Evolutionary conservation across 116 monocot genomes (phyloP).

Genomic region (Trichopus zeylanicus): DNA sequence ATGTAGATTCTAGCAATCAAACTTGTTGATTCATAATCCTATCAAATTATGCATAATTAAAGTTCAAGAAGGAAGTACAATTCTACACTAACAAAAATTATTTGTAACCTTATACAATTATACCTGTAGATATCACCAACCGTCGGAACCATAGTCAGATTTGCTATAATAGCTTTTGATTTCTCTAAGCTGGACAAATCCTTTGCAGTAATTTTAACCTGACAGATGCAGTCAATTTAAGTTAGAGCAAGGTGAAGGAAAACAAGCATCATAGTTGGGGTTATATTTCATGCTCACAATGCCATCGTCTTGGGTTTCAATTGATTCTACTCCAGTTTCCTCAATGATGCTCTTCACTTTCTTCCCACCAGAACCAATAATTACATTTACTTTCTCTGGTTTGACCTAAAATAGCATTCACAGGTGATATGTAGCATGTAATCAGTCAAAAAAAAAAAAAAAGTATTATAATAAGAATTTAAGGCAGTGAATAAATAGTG

Average conservation of each 20-base stretch:
- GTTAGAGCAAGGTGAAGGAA: neutral
- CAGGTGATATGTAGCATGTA: neutral
- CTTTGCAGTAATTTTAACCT: slow-evolving; percentile 93
- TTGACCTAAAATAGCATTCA: slow-evolving; percentile 41
- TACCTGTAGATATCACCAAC: slow-evolving; percentile 95
- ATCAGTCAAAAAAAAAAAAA: neutral
- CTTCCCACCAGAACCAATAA: slow-evolving; percentile 93
- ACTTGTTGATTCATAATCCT: too few relatives aligned
- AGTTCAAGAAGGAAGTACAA: too few relatives aligned
- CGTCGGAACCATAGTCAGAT: slow-evolving; percentile 86
- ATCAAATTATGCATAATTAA: too few relatives aligned
- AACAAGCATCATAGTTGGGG: slow-evolving; percentile 2
- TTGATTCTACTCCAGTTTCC: slow-evolving; percentile 83
- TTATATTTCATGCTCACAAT: slow-evolving; percentile 36
- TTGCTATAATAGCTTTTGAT: slow-evolving; percentile 81
- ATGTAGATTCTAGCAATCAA: too few relatives aligned
- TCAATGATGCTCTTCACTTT: slow-evolving; percentile 94
- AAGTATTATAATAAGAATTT: neutral
- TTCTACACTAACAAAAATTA: neutral
- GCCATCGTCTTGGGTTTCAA: slow-evolving; percentile 82
- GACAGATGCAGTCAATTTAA: slow-evolving; percentile 10
- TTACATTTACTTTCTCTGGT: slow-evolving; percentile 77
- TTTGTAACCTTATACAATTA: slow-evolving; percentile 7
- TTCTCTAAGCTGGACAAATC: slow-evolving; percentile 81
- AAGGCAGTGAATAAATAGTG: slow-evolving; percentile 6